Evolutionary conservation across 352 stramenopile species (phyloP).

Genomic region (Aphanomyces invadans): DNA sequence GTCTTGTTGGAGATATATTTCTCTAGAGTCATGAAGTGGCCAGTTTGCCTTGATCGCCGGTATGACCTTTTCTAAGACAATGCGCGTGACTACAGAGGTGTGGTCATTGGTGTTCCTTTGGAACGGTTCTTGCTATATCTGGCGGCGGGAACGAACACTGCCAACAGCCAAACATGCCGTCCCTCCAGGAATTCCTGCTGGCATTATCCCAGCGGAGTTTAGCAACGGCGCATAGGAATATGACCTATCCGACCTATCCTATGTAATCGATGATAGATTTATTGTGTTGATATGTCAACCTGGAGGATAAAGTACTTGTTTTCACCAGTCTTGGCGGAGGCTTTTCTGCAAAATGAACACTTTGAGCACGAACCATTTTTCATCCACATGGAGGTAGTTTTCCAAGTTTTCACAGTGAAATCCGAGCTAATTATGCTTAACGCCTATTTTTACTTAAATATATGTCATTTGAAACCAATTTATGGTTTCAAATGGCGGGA

Average conservation of each 20-base stretch:
- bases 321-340: not conserved
- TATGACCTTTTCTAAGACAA: not conserved
- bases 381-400: conserved; percentile 12
- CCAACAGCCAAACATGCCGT: conserved; percentile 15
- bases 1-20: conserved; percentile 15
- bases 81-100: not conserved
- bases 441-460: conserved; percentile 19
- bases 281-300: not conserved
- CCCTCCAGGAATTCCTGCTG: conserved; percentile 5
- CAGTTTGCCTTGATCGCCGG: conserved; percentile 7
- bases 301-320: conserved; percentile 18
- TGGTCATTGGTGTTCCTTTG: conserved; percentile 2
- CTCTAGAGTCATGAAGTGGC: not conserved
- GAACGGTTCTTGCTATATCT: not conserved
- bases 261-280: not conserved
- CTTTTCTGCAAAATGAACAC: conserved; percentile 6
- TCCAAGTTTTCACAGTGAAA: conserved; percentile 12
- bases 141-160: not conserved
- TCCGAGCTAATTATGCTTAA: conserved; percentile 7
- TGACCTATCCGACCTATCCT: too few relatives aligned
- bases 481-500: not conserved
- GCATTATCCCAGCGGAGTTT: conserved; percentile 6
- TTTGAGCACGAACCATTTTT: conserved; percentile 21
- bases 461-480: not conserved
- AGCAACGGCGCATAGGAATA: conserved; percentile 5